A percentile compares a stretch with the other conserved stretches of the same genome.
Conservation (phyloP, 2,329 filamentous ascomycete species). For the Neonectria ditissima region DNA sequence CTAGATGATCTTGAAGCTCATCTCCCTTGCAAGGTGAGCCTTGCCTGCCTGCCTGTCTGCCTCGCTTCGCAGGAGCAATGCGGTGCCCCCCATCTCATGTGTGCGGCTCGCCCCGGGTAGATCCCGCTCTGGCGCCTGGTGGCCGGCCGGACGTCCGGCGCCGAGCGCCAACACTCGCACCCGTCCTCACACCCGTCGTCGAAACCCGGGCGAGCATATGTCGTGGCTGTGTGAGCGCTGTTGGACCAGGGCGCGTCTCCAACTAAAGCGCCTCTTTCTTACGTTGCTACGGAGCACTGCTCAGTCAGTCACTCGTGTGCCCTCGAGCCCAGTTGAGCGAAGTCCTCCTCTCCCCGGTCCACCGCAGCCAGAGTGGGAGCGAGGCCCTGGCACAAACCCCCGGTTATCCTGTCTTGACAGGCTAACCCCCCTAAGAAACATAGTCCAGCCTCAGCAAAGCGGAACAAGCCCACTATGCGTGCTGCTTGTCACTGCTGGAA, state of each 20-base stretch:
- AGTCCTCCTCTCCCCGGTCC: conserved; percentile 5
- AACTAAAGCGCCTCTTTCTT: conserved; percentile 11
- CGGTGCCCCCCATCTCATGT: conserved; percentile 8
- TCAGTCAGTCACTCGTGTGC: conserved; percentile 24
- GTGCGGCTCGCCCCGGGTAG: conserved; percentile 20
- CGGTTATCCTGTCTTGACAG: conserved; percentile 12
- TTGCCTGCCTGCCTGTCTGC: no score
- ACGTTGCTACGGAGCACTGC: neutral
- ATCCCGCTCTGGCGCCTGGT: conserved; percentile 17
- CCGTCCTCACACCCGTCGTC: conserved; percentile 1
- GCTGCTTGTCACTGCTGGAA: conserved; percentile 20
- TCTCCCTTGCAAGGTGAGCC: neutral
- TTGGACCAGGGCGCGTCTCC: conserved; percentile 14
- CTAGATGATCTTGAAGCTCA: neutral
- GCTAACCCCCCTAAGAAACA: conserved; percentile 20
- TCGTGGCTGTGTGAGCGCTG: neutral
- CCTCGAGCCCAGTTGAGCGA: conserved; percentile 19
- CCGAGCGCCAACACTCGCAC: conserved; percentile 5
- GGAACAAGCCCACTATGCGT: conserved; percentile 13
- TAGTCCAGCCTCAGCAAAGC: conserved; percentile 8
- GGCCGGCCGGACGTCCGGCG: conserved; percentile 17
- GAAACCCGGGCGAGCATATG: neutral
- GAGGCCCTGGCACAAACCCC: conserved; percentile 6
- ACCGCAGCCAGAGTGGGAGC: neutral
- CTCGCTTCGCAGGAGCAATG: neutral